Evolutionary conservation across 129 eudicot genomes (phyloP), one percentile per base, ranked within the genome.

Genomic region (Cynara cardunculus): DNA sequence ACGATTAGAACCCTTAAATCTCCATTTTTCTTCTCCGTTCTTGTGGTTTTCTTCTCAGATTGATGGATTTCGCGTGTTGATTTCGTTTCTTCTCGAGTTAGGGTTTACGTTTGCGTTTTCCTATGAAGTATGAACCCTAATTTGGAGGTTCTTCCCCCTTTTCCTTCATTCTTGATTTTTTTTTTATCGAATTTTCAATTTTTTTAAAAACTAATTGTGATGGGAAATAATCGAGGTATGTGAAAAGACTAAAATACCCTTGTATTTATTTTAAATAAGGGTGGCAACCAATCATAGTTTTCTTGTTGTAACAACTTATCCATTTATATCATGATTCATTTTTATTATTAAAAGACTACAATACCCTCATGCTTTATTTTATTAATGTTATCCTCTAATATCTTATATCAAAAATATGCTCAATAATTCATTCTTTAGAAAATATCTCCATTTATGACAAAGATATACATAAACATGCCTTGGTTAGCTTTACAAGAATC

Each of bases 101-200:
- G 73, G 73, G 77, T 53, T 71, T 28, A 13, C 71, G 83, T 71
- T 79, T 70, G 72, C 37, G 53, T 49, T 21, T 67, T 70, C 13
- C 12, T 46, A 13, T 14, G 64, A 53, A 18, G 64, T 31, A 75
- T 69, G 81, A 82, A 75, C 77, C 81, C 81, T 76, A 70, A 82
- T 82, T 56, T 69, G 77, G 81, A 76, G 86, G 77, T 76, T 77
- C 72, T 70, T 72, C 86, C 86, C 82, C 78, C 78, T 76, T 82
- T 82, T 74, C 21, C 41, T 26, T 44, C 28, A 46, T 79, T 75
- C 44, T 69, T 25, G 72, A 71, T 69, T 69, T 76, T 34, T 31
- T 31, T 5, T 34, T 37, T 28, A 68, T 53, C 4, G 0, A 19
- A 21, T 75, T 69, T 69, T 37, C 28, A 27, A 69, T 69, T 69